phyloP scores from a whole-genome alignment of 2,329 filamentous ascomycete species.

The Xylariaceae sp. region DNA sequence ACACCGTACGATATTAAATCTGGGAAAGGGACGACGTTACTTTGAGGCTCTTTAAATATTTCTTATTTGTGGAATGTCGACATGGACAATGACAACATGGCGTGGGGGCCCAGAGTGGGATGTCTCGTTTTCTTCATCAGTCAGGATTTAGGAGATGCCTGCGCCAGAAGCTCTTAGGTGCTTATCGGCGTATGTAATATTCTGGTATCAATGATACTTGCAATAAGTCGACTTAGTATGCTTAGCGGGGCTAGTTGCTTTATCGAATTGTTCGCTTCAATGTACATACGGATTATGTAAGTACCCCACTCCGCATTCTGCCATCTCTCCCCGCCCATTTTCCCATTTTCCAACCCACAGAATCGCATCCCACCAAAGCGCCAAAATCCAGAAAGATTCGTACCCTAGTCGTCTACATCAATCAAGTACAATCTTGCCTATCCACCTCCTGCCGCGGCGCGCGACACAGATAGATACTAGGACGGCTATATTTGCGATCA shows the following conservation, averaged over 20 bases:
- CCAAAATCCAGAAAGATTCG: conserved; percentile 32
- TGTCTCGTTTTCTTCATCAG: conserved; percentile 18
- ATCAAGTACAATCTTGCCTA: conserved; percentile 1
- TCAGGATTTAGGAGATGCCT: conserved; percentile 3
- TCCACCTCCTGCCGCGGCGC: neutral
- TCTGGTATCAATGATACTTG: neutral
- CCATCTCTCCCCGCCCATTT: conserved; percentile 25
- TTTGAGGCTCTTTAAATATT: conserved; percentile 38
- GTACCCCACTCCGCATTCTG: too few relatives aligned
- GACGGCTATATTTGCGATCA: conserved; percentile 41
- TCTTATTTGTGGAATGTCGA: conserved; percentile 38
- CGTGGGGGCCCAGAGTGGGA: conserved; percentile 38
- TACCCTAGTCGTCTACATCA: conserved; percentile 10
- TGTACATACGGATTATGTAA: too few relatives aligned
- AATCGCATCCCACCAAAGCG: conserved; percentile 35
- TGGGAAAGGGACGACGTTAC: conserved; percentile 34
- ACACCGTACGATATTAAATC: conserved; percentile 22
- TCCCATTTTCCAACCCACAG: conserved; percentile 31
- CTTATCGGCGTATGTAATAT: neutral
- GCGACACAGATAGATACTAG: neutral
- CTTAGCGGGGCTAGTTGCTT: neutral
- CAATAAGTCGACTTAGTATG: neutral
- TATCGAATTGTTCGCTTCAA: too few relatives aligned
- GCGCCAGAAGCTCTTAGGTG: neutral
- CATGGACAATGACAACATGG: conserved; percentile 38